Evolutionary conservation across 805 yeast species (phyloP), one percentile per base, ranked within the genome.

Genomic region (Pichia heedii): DNA sequence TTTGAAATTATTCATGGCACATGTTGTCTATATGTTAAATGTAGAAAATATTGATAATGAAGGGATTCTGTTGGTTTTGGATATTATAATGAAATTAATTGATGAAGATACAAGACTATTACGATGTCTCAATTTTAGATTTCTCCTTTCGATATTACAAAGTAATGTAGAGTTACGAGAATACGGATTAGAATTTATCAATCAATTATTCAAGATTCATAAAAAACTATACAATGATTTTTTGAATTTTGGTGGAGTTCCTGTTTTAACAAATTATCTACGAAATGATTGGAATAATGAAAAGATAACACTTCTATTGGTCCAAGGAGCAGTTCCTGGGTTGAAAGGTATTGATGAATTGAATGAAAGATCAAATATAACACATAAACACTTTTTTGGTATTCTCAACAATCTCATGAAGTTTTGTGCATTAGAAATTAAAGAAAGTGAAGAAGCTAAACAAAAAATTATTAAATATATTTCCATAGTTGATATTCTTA

Each of bases 81-180:
- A 67, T 32, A 62, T 67, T 9, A 39, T 74, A 8, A 58, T 66
- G 48, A 47, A 70, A 45, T 57, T 73, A 57, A 45, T 72, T 33
- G 51, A 70, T 48, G 75, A 73, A 33, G 18, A 36, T 8, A 36
- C 38, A 56, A 71, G 60, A 52, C 70, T 61, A 52, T 72, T 69
- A 2, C 70, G 78, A 37, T 66, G 81, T 0, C 67, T 84, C 2
- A 74, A 85, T 1, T 68, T 80, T 6, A 82, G 81, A 54, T 80
- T 89, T 83, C 63, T 75, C 3, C 54, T 84, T 10, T 61, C 84
- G 11, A 56, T 83, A 13, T 55, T 83, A 12, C 61, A 74, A 41
- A 51, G 54, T 7, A 54, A 68, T 41, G 48, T 66, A 26, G 55
- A 62, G 38, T 71, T 72, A 4, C 65, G 64, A 4, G 54, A 57